Evolutionary conservation across 1,284 basidiomycete species (phyloP).

Genomic region (Sphaerobolus stellatus): DNA sequence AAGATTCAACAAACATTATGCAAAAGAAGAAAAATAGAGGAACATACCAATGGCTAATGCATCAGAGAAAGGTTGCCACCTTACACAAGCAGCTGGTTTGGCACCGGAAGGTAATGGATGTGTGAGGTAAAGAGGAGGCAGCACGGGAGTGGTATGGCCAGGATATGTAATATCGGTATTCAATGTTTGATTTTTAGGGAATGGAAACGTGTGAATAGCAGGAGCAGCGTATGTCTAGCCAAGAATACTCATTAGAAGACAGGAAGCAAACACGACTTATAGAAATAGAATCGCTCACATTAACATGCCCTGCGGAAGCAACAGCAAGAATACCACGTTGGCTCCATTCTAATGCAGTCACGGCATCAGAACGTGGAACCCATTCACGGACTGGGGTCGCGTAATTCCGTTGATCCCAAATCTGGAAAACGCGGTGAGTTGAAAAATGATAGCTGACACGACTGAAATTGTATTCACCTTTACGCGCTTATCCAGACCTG

Average conservation of each 20-base stretch:
- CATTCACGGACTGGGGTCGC: conserved; percentile 83
- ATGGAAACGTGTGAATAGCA: conserved; percentile 55
- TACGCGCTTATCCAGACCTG: conserved; percentile 84
- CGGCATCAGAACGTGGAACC: conserved; percentile 60
- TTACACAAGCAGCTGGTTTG: conserved; percentile 63
- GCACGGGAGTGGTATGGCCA: conserved; percentile 25
- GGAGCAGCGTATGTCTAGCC: conserved; percentile 68
- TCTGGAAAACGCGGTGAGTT: background rate
- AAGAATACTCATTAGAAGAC: conserved; percentile 11
- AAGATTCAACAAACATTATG: background rate
- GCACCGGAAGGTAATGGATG: conserved; percentile 63
- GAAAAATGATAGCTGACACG: background rate
- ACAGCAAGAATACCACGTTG: conserved; percentile 84
- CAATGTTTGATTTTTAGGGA: conserved; percentile 22
- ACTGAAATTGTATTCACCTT: conserved; percentile 52
- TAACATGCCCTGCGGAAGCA: conserved; percentile 77
- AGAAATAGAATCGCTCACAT: conserved; percentile 49
- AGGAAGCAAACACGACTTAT: background rate
- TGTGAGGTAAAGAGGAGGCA: conserved; percentile 84
- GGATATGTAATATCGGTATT: background rate
- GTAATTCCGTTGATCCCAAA: conserved; percentile 97
- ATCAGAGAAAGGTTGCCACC: conserved; percentile 94
- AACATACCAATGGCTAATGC: conserved; percentile 66
- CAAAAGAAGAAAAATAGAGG: conserved; percentile 20
- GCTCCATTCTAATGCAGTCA: conserved; percentile 72